These are phyloP conservation scores for Zancudomyces culisetae DNA, from an alignment of 371 early-diverging fungal genomes.

Conservation along the genomic window DNA sequence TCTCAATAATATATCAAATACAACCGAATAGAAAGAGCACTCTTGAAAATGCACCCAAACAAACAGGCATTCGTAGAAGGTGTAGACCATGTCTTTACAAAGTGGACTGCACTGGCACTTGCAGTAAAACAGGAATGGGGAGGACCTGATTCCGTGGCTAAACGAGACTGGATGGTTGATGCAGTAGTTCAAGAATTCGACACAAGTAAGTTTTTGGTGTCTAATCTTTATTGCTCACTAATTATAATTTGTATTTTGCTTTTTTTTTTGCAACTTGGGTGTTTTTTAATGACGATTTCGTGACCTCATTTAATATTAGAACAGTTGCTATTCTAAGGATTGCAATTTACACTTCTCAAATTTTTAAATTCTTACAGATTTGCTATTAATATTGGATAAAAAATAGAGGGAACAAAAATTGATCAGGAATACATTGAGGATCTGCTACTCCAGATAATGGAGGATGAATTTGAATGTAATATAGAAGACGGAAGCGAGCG, in stretches of 20 bases:
- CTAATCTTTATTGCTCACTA: constrained; percentile 8
- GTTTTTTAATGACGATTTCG: background rate
- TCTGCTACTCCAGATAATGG: constrained; percentile 13
- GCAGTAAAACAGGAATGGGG: constrained; percentile 70
- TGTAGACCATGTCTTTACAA: constrained; percentile 16
- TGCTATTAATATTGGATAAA: background rate
- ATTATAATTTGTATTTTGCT: constrained; percentile 7
- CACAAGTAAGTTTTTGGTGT: constrained; percentile 12
- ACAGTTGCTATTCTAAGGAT: too few relatives aligned
- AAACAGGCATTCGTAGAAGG: constrained; percentile 24
- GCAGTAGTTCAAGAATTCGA: constrained; percentile 46
- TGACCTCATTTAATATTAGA: background rate
- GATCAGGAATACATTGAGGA: constrained; percentile 11
- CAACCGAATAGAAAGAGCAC: background rate
- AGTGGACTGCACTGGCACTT: constrained; percentile 54
- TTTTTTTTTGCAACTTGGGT: background rate
- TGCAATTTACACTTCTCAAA: too few relatives aligned
- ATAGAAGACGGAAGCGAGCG: constrained; percentile 19
- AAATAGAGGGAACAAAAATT: constrained; percentile 3
- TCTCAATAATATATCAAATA: too few relatives aligned
- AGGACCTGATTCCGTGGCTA: constrained; percentile 47
- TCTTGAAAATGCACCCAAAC: constrained; percentile 14
- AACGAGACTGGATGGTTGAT: constrained; percentile 54
- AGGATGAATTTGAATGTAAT: constrained; percentile 14
- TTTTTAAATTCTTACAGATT: too few relatives aligned